Percentiles rank a stretch among this genome's conserved stretches.
These are phyloP conservation scores for Somion occarium DNA, from an alignment of 1,284 basidiomycete species.

Conservation along the genomic window DNA sequence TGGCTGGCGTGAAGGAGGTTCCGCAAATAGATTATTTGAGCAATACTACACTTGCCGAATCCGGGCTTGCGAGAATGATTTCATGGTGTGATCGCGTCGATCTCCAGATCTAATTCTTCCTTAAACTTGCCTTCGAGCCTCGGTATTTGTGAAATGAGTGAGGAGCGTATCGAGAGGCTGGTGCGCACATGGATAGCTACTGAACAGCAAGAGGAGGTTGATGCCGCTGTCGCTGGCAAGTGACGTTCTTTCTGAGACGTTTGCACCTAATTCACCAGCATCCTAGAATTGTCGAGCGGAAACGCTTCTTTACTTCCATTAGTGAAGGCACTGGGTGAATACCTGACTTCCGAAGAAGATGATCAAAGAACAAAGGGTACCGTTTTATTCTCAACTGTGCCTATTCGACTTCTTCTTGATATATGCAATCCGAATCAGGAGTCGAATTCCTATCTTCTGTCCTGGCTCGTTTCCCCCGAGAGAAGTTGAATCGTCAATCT, in stretches of 20 bases:
- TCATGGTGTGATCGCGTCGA: too few species aligned
- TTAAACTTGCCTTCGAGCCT: too few species aligned
- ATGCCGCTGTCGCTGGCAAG: slow-evolving; percentile 56
- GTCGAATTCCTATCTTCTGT: slow-evolving; percentile 70
- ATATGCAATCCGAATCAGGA: slow-evolving; percentile 39
- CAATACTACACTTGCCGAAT: too few species aligned
- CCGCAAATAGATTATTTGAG: too few species aligned
- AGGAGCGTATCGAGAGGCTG: slow-evolving; percentile 42
- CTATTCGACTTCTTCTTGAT: slow-evolving; percentile 1
- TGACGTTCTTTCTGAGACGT: slow-evolving; percentile 13
- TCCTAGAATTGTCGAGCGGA: slow-evolving; percentile 61
- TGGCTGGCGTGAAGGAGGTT: too few species aligned
- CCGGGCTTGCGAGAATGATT: too few species aligned
- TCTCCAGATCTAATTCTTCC: too few species aligned
- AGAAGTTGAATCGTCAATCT: slow-evolving; percentile 76
- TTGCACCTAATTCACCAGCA: slow-evolving; percentile 10
- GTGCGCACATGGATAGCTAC: slow-evolving; percentile 73
- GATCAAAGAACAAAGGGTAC: slow-evolving; percentile 74
- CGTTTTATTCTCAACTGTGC: background rate
- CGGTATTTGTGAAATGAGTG: background rate
- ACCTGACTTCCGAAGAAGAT: slow-evolving; percentile 84
- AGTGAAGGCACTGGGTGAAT: slow-evolving; percentile 85
- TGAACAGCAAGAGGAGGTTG: slow-evolving; percentile 54
- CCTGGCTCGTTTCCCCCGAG: slow-evolving; percentile 53
- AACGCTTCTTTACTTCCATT: slow-evolving; percentile 68